Evolutionary conservation across 441 rosid species (phyloP).

Genomic region (Monsonia emarginata): DNA sequence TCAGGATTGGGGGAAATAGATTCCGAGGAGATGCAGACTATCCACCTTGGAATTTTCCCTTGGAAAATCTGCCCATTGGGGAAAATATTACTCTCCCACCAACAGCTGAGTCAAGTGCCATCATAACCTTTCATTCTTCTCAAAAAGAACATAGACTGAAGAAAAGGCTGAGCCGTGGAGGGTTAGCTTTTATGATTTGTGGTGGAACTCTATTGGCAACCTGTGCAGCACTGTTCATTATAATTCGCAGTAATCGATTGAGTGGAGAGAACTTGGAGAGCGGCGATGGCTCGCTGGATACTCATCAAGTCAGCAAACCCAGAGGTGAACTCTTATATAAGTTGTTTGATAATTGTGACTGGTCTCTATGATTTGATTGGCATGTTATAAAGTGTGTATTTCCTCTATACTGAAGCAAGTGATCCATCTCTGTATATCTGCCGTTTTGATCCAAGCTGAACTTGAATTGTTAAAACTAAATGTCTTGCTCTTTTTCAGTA

Average conservation of each 20-base stretch:
- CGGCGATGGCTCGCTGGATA: slow-evolving; percentile 30
- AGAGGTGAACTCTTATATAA: slow-evolving; percentile 35
- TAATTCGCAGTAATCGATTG: slow-evolving; percentile 31
- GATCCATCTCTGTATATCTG: neutral
- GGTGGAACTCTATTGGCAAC: slow-evolving; percentile 53
- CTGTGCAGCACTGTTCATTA: slow-evolving; percentile 44
- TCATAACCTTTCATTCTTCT: slow-evolving; percentile 40
- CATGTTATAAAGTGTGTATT: neutral
- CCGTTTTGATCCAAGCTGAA: neutral
- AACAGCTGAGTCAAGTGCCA: slow-evolving; percentile 62
- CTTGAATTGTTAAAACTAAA: neutral
- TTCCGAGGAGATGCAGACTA: slow-evolving; percentile 49
- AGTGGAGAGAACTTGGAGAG: slow-evolving; percentile 31
- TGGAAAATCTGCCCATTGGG: slow-evolving; percentile 33
- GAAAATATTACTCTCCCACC: slow-evolving; percentile 56
- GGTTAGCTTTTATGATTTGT: slow-evolving; percentile 46
- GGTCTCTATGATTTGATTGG: neutral
- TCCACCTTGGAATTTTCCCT: slow-evolving; percentile 76
- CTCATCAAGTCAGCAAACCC: slow-evolving; percentile 36
- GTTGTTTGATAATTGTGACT: neutral
- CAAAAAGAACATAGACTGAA: slow-evolving; percentile 31
- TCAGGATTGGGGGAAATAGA: slow-evolving; percentile 77
- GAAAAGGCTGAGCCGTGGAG: slow-evolving; percentile 48
- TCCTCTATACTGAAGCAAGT: neutral
- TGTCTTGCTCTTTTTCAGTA: neutral